Evolutionary conservation across 1,284 basidiomycete species (phyloP), one percentile per base, ranked within the genome.

Genomic region (Farysia itapuensis): DNA sequence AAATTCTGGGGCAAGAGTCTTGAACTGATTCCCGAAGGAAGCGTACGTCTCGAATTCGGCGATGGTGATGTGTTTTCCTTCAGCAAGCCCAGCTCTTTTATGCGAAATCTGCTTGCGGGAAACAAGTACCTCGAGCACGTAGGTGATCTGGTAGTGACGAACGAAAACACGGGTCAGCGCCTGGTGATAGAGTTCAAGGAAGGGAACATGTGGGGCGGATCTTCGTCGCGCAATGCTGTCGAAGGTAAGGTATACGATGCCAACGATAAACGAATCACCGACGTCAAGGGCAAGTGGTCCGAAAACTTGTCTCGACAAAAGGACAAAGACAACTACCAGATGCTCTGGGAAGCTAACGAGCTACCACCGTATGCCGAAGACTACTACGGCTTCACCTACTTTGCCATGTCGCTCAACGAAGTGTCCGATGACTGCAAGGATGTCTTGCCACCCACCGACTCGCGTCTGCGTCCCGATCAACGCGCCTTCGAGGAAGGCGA

Each of bases 391-490:
- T 76, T 76, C 43, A 76, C 74, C 22, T 67, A 70, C 51, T 76
- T 76, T 48, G 74, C 72, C 58, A 67, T 76, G 46, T 65, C 64
- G 29, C 63, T 76, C 39, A 76, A 76, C 51, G 66, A 76, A 38
- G 39, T 76, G 14, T 64, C 57, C 1, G 54, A 65, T 2, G 86
- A 90, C 69, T 77, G 91, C 15, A 79, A 83, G 45, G 83, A 81
- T 4, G 82, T 82, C 51, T 34, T 94, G 5, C 87, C 90, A 1
- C 83, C 85, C 0, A 92, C 91, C 1, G 92, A 95, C 74, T 91
- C 90, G 7, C 83, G 92, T 23, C 80, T 84, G 48, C 82, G 91
- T 25, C 88, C 90, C 1, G 91, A 95, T 77, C 88, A 94, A 41
- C 80, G 87, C 22, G 88, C 89, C 4, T 80, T 93, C 33, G 92